These are phyloP conservation scores for Cyamopsis tetragonoloba DNA, from an alignment of 306 rosid genomes.

Conservation along the genomic window DNA sequence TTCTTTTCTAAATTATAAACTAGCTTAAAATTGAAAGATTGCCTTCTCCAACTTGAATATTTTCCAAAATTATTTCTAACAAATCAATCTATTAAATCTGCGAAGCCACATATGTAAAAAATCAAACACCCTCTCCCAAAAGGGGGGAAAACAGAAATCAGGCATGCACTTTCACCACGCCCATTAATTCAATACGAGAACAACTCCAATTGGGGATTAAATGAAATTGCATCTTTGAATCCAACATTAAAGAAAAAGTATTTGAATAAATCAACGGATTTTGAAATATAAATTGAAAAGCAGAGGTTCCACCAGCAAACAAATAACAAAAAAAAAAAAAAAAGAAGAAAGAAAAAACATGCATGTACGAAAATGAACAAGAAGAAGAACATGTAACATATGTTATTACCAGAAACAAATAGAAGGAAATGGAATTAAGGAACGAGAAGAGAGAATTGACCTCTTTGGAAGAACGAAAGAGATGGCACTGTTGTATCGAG, in stretches of 20 bases:
- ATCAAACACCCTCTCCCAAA: neutral
- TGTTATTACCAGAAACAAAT: neutral
- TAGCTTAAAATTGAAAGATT: neutral
- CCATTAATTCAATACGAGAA: neutral
- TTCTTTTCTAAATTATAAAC: neutral
- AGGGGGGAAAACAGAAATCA: neutral
- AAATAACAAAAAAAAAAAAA: neutral
- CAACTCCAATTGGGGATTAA: neutral
- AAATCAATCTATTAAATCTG: neutral
- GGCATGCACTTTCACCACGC: neutral
- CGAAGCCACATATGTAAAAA: neutral
- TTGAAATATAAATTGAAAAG: neutral
- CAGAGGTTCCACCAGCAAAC: neutral
- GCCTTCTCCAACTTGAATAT: neutral
- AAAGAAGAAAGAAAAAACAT: no score
- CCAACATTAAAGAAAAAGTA: neutral
- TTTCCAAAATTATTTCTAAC: neutral
- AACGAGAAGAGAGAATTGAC: neutral
- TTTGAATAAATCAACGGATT: neutral
- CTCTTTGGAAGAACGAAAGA: neutral
- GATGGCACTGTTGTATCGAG: conserved; percentile 20
- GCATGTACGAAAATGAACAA: neutral
- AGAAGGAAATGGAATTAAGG: neutral
- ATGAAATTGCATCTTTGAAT: conserved; percentile 22
- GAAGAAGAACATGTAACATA: neutral